Evolutionary conservation across 257 asterid genomes (phyloP).

Genomic region (Sherardia arvensis): DNA sequence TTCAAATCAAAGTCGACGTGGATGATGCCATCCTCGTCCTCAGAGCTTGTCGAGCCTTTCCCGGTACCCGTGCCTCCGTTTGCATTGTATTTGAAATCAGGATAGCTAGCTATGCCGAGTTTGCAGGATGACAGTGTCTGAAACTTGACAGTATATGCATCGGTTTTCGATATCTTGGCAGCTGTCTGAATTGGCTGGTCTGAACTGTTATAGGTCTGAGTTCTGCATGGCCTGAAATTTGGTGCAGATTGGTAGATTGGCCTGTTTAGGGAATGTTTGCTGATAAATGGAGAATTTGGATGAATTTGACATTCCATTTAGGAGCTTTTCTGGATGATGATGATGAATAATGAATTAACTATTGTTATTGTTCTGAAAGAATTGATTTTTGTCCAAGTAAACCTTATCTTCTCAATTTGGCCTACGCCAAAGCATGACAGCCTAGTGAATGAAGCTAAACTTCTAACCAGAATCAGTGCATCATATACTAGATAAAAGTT

Average conservation of each 20-base stretch:
- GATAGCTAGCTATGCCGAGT: conserved; percentile 74
- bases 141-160: conserved; percentile 39
- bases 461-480: background rate
- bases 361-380: background rate
- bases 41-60: conserved; percentile 16
- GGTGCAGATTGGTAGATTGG: conserved; percentile 16
- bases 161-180: conserved; percentile 15
- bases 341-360: background rate
- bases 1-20: conserved; percentile 43
- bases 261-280: conserved; percentile 15
- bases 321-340: no score
- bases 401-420: conserved; percentile 6
- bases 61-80: conserved; percentile 71
- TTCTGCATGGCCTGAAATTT: conserved; percentile 9
- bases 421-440: background rate
- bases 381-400: conserved; percentile 4
- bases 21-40: conserved; percentile 19
- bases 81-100: conserved; percentile 73
- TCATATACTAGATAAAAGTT: no score
- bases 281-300: conserved; percentile 25
- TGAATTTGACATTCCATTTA: conserved; percentile 45
- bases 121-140: conserved; percentile 57
- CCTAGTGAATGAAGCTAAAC: background rate
- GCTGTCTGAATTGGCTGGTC: conserved; percentile 19
- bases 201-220: conserved; percentile 5